Evolutionary conservation across 2,329 filamentous ascomycete species (phyloP), one percentile per base, ranked within the genome.

Genomic region (Thelonectria blattea): DNA sequence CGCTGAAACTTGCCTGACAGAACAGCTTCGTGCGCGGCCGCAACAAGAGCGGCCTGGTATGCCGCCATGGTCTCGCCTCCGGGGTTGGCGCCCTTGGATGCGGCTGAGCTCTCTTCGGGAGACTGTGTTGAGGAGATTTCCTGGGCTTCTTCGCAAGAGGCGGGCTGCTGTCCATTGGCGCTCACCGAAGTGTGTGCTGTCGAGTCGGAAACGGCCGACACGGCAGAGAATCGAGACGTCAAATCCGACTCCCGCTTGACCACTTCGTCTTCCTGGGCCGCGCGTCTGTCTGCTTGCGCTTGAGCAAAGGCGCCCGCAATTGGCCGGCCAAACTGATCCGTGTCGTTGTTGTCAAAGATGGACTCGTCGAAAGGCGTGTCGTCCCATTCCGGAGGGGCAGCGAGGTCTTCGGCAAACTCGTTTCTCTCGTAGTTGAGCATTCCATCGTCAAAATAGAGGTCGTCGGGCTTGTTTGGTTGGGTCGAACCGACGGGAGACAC

Each of bases 31-130:
- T 90, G 88, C 10, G 92, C 90, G 7, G 93, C 94, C 48, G 91
- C 89, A 2, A 92, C 92, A 5, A 98, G 81, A 1, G 93, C 92
- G 53, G 90, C 90, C 72, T 97, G 93, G 70, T 97, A 94, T 1
- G 87, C 89, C 43, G 87, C 87, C 58, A 80, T 76, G 27, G 70
- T 60, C 32, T 71, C 67, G 14, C 59, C 52, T 9, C 55, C 63
- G 6, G 56, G 42, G n/a, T 57, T 43, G 12, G 62, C 56, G 6
- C 18, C 58, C 3, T 63, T 64, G 22, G 54, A 52, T 32, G 60
- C 41, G 17, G 51, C 58, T 22, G 62, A 30, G 41, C 46, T 62
- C 3, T 62, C 56, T 24, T 58, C 58, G 22, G 62, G 58, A 12
- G 61, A 62, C 30, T 20, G 50, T 10, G 58, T 17, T 15, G n/a